These are phyloP conservation scores for Vitis hybrid DNA, from an alignment of 177 flowering plant species.

Conservation along the genomic window DNA sequence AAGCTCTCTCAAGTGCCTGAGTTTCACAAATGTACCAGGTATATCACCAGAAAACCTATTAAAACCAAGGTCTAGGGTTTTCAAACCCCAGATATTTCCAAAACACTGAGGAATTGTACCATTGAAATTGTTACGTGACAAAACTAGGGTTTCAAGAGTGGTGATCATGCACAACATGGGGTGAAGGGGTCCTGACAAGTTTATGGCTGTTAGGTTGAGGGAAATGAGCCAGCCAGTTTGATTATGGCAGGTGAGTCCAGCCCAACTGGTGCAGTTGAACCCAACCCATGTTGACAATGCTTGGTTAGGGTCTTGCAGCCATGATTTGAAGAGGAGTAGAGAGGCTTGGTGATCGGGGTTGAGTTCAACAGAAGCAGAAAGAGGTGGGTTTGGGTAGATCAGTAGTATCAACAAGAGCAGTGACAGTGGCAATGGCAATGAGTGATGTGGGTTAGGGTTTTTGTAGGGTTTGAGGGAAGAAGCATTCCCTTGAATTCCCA, in stretches of 20 bases:
- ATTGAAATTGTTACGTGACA: slow-evolving; percentile 36
- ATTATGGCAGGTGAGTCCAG: slow-evolving; percentile 41
- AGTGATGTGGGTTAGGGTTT: neutral
- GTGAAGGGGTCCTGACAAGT: slow-evolving; percentile 43
- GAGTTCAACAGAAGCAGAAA: slow-evolving; percentile 14
- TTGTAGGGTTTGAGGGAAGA: neutral
- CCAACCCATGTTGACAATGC: slow-evolving; percentile 40
- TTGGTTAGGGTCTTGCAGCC: slow-evolving; percentile 49
- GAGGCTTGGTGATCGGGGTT: slow-evolving; percentile 37
- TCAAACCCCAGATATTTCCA: slow-evolving; percentile 37
- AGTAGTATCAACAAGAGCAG: slow-evolving; percentile 10
- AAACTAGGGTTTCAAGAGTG: slow-evolving; percentile 27
- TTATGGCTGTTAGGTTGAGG: slow-evolving; percentile 34
- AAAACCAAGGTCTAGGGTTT: slow-evolving; percentile 53
- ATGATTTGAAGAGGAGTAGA: slow-evolving; percentile 51
- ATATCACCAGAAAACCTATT: slow-evolving; percentile 55
- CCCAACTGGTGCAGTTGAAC: slow-evolving; percentile 41
- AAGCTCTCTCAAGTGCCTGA: slow-evolving; percentile 42
- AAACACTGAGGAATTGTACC: slow-evolving; percentile 58
- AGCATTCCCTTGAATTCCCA: slow-evolving; percentile 12
- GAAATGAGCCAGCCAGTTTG: slow-evolving; percentile 38
- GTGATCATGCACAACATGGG: slow-evolving; percentile 42
- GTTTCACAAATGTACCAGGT: slow-evolving; percentile 44
- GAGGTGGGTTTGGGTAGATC: neutral
- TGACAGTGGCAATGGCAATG: neutral